Conservation (phyloP, 176 grass and related monocot genomes). For the Eragrostis curvula region DNA sequence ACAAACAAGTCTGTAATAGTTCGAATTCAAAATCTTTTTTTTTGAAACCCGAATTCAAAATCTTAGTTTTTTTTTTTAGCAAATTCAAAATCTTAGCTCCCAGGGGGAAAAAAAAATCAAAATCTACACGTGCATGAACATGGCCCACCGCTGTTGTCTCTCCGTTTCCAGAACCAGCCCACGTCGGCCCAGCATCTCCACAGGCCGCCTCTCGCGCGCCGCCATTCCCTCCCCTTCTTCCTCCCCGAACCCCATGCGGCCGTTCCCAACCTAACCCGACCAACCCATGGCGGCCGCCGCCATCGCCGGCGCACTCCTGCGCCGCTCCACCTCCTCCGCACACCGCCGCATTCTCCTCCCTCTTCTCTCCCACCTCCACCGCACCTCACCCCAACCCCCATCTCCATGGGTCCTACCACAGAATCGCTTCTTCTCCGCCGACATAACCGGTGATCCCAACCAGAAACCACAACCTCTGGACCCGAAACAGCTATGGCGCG, state of each 20-base stretch:
- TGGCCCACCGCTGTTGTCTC: no score
- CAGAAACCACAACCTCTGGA: constrained; percentile 33
- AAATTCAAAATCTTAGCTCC: no score
- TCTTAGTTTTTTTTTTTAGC: no score
- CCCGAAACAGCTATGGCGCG: constrained; percentile 58
- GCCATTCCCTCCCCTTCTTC: constrained; percentile 29
- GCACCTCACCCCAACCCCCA: constrained; percentile 17
- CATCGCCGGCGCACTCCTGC: constrained; percentile 41
- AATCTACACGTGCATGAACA: no score
- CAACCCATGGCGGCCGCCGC: constrained; percentile 33
- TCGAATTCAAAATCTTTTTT: no score
- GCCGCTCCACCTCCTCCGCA: constrained; percentile 22
- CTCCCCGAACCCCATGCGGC: constrained; percentile 8
- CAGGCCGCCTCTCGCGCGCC: constrained; percentile 33
- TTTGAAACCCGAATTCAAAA: no score
- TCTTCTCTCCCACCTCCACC: constrained; percentile 38
- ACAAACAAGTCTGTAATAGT: no score
- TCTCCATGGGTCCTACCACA: constrained; percentile 34
- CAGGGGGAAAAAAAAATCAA: no score
- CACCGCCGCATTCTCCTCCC: constrained; percentile 35
- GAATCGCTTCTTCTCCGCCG: constrained; percentile 43
- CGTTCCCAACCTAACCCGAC: constrained; percentile 31
- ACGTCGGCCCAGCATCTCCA: constrained; percentile 34
- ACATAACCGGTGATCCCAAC: constrained; percentile 5
- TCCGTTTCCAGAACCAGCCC: constrained; percentile 10